Evolutionary conservation across 2,329 filamentous ascomycete genomes (phyloP).

Genomic region (Raffaelea arxii): DNA sequence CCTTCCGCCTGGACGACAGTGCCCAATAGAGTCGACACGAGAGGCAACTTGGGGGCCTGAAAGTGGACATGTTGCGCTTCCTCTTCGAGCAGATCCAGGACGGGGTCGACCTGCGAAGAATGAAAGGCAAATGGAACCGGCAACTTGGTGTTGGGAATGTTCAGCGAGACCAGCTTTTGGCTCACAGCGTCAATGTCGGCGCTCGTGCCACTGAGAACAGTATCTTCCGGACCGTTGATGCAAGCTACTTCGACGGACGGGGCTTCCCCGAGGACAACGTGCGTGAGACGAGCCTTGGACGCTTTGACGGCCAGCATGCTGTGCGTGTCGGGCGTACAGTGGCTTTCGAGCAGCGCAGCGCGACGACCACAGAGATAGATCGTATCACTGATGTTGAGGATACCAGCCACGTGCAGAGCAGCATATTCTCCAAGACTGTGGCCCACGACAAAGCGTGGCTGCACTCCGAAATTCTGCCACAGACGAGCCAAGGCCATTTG

Average conservation of each 20-base stretch:
- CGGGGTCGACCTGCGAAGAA: conserved; percentile 26
- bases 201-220: conserved; percentile 46
- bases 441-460: conserved; percentile 34
- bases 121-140: conserved; percentile 24
- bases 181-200: conserved; percentile 31
- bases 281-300: conserved; percentile 3
- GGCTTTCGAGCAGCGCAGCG: conserved; percentile 43
- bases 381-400: conserved; percentile 51
- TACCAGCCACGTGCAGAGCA: conserved; percentile 49
- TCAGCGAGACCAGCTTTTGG: background rate
- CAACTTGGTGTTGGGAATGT: background rate
- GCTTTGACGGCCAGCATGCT: conserved; percentile 25
- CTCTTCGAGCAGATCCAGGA: conserved; percentile 37
- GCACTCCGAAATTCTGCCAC: conserved; percentile 29
- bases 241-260: conserved; percentile 39
- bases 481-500: conserved; percentile 32
- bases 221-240: conserved; percentile 54
- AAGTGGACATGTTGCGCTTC: conserved; percentile 23
- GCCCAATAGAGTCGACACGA: conserved; percentile 39
- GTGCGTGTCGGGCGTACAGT: conserved; percentile 33
- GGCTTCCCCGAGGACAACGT: conserved; percentile 15
- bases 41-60: conserved; percentile 37
- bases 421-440: conserved; percentile 54
- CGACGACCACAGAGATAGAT: conserved; percentile 53
- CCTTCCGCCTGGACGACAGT: background rate